Base-by-base conservation (phyloP, 495 filamentous ascomycete species). In the Thermochaetoides thermophila region DNA sequence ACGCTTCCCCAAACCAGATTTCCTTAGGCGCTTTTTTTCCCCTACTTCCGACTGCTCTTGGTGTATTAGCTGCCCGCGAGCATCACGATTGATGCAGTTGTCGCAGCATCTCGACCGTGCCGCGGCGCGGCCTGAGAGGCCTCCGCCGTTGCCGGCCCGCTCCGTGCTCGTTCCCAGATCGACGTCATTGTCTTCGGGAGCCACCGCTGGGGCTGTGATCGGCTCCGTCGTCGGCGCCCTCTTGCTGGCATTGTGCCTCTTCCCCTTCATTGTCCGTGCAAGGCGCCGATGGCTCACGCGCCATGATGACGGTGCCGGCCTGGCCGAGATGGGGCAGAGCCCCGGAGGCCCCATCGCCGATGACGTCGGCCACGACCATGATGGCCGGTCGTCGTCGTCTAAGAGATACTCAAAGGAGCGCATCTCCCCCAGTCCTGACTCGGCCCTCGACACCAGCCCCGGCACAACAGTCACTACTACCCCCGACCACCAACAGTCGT, bases 151-250 rank as follows among this genome's bases (percentile, higher is more conserved):
- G 6, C 6, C 21, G 37, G 39, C 37, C 33, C 40, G 45, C 35
- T 42, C 50, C 37, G 28, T 35, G 36, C 39, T 56, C 38, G 44
- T 40, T 35, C 41, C 53, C 18, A 39, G 53, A n/a, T 38, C 42
- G 10, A 43, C 11, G 24, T 34, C 34, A 6, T 48, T 56, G 16
- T 42, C 49, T 18, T 38, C 43, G 24, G 49, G 53, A 14, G 44
- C 43, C 31, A 53, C 57, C 34, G 56, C 53, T 17, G 56, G 56
- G 38, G 49, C 46, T 43, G 50, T 52, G 40, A 34, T 59, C 27
- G 56, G 56, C 10, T 48, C 46, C 5, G 43, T 55, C 13, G 35
- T 52, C 30, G 56, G 49, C 27, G 44, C 38, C 21, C 38, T 43
- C 31, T 42, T 59, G 29, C 32, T 59, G 18, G 37, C 50, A 16